Evolutionary conservation across 306 rosid species (phyloP), one percentile per base, ranked within the genome.

Genomic region (Heteromeles arbutifolia): DNA sequence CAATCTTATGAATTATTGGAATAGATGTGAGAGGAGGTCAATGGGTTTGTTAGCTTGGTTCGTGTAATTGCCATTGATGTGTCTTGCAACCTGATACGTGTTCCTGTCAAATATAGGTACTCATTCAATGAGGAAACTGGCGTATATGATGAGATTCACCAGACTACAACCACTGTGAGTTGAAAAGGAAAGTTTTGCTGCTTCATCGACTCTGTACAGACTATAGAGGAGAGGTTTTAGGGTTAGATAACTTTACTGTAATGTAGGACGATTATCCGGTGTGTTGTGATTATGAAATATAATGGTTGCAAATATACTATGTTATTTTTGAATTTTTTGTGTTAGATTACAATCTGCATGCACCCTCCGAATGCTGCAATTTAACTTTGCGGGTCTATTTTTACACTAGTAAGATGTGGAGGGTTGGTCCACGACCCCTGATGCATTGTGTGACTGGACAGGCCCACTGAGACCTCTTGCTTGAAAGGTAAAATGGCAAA

Each of bases 111-210:
- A 57, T n/a, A 9, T 21, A 57, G 62, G 62, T 81, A 75, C 50
- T 71, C 64, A 0, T 54, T 52, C 75, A 71, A 71, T 71, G 65
- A 12, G 9, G 75, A 71, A 48, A 71, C 65, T 12, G 65, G 75
- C 8, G 13, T 48, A n/a, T 71, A 71, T 32, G 75, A 71, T 21
- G 65, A 54, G 34, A 32, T 71, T 13, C 65, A 53, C 32, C 75
- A 71, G 22, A 64, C 65, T 5, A 21, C 67, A 2, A 28, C 65
- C 10, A 61, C n/a, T 10, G 69, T 71, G 75, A 54, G 56, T 53
- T 71, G 75, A 70, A 24, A 9, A 5, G 24, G 64, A 22, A 21
- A 52, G 29, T 4, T 19, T 52, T 29, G 22, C 44, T 70, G 45
- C 28, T 18, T 28, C 26, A 18, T 12, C 22, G 72, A 61, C 39